Evolutionary conservation across 2,329 filamentous ascomycete species (phyloP), one percentile per base, ranked within the genome.

Genomic region (Bimuria novae-zelandiae): DNA sequence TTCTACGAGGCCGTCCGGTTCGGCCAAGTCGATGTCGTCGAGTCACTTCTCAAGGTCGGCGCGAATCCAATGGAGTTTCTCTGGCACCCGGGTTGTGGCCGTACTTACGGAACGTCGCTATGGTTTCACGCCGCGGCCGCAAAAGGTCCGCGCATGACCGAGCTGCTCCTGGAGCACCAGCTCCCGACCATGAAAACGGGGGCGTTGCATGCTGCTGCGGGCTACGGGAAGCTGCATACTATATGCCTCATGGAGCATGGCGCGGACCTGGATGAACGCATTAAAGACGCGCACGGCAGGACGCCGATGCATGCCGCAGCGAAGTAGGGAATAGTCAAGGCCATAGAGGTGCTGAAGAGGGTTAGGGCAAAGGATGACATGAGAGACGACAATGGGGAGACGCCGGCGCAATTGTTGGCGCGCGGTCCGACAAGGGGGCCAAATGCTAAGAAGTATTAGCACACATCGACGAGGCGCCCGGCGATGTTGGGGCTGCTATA

Each of bases 221-320:
- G 11, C 3, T 21, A 7, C 21, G 52, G 49, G 40, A 39, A 36
- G 3, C 49, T 59, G 19, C 42, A 55, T 45, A 55, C 52, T 55
- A 55, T 59, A 47, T 52, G 44, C 39, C 43, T 59, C 40, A 49
- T 59, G 30, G 37, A 59, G 42, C 50, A 55, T 49, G 47, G 56
- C 47, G 56, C 56, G 10, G 50, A 53, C 40, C 11, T 55, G 42
- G 49, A 59, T 27, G 52, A 59, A 46, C 43, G 23, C 27, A 27
- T 51, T 19, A 7, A 14, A 29, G 22, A 41, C 35, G 55, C 41
- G 45, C 14, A 37, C 17, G 30, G 32, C 19, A 50, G 52, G 52
- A 57, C 45, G 49, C 52, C 52, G 30, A 49, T 57, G 49, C 52
- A 57, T 45, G 55, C 56, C 32, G 53, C 56, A 21, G 52, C 52